phyloP scores from a whole-genome alignment of 2,329 filamentous ascomycete genomes.

The Nemania abortiva region DNA sequence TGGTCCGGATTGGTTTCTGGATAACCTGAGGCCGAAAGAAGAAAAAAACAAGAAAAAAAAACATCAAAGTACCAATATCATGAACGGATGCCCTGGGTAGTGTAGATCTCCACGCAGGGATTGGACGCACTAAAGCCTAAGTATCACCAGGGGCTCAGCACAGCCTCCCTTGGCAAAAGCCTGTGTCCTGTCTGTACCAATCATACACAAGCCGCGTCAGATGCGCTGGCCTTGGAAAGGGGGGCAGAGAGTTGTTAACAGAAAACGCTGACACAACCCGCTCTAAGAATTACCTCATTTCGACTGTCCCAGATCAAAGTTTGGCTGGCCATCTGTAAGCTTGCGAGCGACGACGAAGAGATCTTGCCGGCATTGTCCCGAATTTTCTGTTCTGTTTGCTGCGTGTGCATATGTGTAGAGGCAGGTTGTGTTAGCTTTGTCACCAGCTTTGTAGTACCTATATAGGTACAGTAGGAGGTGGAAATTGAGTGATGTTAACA shows the following conservation, averaged over 20 bases:
- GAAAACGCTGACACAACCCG: not conserved
- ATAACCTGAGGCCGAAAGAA: not conserved
- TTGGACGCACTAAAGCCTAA: constrained; percentile 16
- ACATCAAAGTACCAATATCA: not conserved
- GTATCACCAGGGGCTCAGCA: constrained; percentile 36
- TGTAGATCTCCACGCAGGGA: constrained; percentile 29
- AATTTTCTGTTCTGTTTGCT: too few species aligned
- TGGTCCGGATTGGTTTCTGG: not conserved
- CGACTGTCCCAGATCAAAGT: not conserved
- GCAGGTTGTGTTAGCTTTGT: too few species aligned
- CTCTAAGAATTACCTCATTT: not conserved
- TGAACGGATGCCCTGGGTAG: not conserved
- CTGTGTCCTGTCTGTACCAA: not conserved
- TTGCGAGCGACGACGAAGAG: too few species aligned
- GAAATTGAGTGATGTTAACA: too few species aligned
- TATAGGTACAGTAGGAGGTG: too few species aligned
- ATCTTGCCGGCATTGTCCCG: too few species aligned
- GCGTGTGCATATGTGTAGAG: too few species aligned
- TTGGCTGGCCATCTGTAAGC: too few species aligned
- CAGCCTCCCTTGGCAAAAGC: constrained; percentile 47
- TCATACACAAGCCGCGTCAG: not conserved
- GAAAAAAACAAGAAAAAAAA: not conserved
- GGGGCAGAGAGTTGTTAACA: not conserved
- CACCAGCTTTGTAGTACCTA: too few species aligned
- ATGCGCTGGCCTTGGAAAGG: not conserved